phyloP scores from a whole-genome alignment of 495 filamentous ascomycete genomes.

The Penicillium canescens region DNA sequence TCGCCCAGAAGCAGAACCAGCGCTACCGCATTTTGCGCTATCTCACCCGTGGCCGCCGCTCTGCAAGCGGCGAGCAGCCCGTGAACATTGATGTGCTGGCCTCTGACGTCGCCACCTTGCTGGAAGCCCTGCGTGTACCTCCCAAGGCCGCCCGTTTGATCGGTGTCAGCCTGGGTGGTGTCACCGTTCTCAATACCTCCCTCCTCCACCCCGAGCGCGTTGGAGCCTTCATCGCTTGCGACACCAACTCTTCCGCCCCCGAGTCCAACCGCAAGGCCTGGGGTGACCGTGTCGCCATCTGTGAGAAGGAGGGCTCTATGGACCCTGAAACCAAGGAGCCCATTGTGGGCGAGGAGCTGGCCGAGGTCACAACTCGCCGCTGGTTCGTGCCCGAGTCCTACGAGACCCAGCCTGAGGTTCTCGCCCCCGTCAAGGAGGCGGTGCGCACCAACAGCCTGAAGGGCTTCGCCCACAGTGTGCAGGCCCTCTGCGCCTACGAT shows the following conservation, averaged over 20 bases:
- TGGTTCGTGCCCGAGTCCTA: conserved; percentile 72
- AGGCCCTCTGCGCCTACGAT: conserved; percentile 77
- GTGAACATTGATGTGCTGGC: conserved; percentile 65
- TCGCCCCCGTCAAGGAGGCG: conserved; percentile 56
- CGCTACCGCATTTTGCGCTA: conserved; percentile 73
- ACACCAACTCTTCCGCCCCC: conserved; percentile 69
- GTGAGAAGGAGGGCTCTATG: conserved; percentile 54
- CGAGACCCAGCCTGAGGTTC: conserved; percentile 50
- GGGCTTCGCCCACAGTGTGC: conserved; percentile 68
- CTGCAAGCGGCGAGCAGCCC: conserved; percentile 41
- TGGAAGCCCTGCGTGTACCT: conserved; percentile 58
- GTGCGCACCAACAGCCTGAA: conserved; percentile 63
- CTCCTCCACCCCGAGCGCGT: conserved; percentile 63
- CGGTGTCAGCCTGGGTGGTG: conserved; percentile 77
- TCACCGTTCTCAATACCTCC: conserved; percentile 69
- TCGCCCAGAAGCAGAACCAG: conserved; percentile 56
- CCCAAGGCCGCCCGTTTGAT: conserved; percentile 59
- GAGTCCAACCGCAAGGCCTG: conserved; percentile 72
- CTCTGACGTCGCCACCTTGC: conserved; percentile 59
- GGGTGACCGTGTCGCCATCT: conserved; percentile 72
- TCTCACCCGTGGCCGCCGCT: conserved; percentile 62
- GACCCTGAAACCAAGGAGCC: conserved; percentile 46
- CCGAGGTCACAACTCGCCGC: conserved; percentile 64
- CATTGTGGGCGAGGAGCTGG: conserved; percentile 58
- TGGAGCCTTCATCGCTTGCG: conserved; percentile 67